Percentiles rank a stretch among this genome's conserved stretches.
phyloP scores from a whole-genome alignment of 2,329 filamentous ascomycete genomes.

The Lecanicillium sp. region DNA sequence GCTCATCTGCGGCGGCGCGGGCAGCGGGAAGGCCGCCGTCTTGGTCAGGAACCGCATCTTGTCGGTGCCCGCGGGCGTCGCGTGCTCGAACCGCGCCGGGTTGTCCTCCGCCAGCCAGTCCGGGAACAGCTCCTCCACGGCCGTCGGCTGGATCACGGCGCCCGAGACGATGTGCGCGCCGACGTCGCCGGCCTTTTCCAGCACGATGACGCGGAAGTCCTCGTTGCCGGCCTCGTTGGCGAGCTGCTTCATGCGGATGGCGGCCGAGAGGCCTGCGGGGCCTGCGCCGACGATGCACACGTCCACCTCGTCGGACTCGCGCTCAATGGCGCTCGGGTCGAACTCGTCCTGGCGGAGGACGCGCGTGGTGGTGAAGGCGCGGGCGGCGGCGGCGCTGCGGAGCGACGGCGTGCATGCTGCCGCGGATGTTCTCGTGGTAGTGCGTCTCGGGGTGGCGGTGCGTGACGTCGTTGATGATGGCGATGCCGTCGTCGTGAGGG shows the following conservation, averaged over 20 bases:
- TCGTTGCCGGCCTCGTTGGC: slow-evolving; percentile 94
- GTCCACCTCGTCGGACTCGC: slow-evolving; percentile 89
- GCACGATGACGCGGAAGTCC: slow-evolving; percentile 83
- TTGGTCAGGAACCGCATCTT: slow-evolving; percentile 94
- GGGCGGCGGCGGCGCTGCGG: slow-evolving; percentile 16
- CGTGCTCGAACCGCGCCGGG: slow-evolving; percentile 77
- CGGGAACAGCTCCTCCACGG: slow-evolving; percentile 83
- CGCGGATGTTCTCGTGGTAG: not conserved
- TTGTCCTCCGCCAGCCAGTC: slow-evolving; percentile 91
- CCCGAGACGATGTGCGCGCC: slow-evolving; percentile 94
- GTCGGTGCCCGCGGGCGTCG: slow-evolving; percentile 76
- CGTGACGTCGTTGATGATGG: slow-evolving; percentile 11
- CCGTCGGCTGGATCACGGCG: slow-evolving; percentile 85
- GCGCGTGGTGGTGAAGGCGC: slow-evolving; percentile 32
- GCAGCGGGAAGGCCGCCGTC: slow-evolving; percentile 69
- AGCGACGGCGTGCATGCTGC: slow-evolving; percentile 1
- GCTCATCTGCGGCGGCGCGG: slow-evolving; percentile 92
- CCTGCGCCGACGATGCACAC: slow-evolving; percentile 95
- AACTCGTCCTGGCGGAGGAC: slow-evolving; percentile 37
- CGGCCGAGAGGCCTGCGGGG: slow-evolving; percentile 87
- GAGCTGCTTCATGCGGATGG: slow-evolving; percentile 90
- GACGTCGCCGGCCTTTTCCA: slow-evolving; percentile 93
- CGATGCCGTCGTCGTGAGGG: slow-evolving; percentile 17
- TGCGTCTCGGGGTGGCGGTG: not conserved
- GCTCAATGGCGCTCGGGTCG: slow-evolving; percentile 64